Percentiles rank a stretch among this genome's conserved stretches.
Evolutionary conservation across 2,329 filamentous ascomycete genomes (phyloP).

Genomic region (Beauveria sp.): DNA sequence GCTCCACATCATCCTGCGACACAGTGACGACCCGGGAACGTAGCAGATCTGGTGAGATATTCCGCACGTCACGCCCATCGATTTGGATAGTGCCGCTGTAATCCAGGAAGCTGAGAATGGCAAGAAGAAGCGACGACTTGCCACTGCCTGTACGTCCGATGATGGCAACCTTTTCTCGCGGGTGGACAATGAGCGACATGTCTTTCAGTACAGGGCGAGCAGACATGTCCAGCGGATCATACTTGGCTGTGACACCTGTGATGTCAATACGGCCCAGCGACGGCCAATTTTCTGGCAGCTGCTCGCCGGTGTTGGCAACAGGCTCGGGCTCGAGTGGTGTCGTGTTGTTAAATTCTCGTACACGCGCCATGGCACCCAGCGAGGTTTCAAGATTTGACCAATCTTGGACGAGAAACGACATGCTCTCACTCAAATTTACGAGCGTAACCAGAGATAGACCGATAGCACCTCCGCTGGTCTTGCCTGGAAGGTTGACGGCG

Average conservation of each 20-base stretch:
- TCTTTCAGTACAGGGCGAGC: conserved; percentile 4
- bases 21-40: conserved; percentile 22
- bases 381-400: conserved; percentile 11
- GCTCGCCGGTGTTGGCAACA: not conserved
- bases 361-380: conserved; percentile 5
- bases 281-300: conserved; percentile 9
- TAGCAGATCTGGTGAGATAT: conserved; percentile 11
- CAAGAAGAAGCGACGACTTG: conserved; percentile 8
- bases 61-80: conserved; percentile 10
- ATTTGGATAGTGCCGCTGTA: conserved; percentile 10
- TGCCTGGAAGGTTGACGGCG: not conserved
- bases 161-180: conserved; percentile 9
- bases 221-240: conserved; percentile 2
- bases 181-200: conserved; percentile 5
- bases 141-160: conserved; percentile 12
- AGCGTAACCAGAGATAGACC: conserved; percentile 7
- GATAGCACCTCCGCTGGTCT: conserved; percentile 1
- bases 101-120: conserved; percentile 7
- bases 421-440: conserved; percentile 6
- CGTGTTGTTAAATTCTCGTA: conserved; percentile 4
- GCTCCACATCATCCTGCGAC: conserved; percentile 19
- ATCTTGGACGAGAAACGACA: conserved; percentile 2
- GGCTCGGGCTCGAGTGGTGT: conserved; percentile 4
- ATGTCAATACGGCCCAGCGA: conserved; percentile 6
- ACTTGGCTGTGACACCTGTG: conserved; percentile 5